Conservation (phyloP, 148 eudicot genomes). For the Agrostemma githago region DNA sequence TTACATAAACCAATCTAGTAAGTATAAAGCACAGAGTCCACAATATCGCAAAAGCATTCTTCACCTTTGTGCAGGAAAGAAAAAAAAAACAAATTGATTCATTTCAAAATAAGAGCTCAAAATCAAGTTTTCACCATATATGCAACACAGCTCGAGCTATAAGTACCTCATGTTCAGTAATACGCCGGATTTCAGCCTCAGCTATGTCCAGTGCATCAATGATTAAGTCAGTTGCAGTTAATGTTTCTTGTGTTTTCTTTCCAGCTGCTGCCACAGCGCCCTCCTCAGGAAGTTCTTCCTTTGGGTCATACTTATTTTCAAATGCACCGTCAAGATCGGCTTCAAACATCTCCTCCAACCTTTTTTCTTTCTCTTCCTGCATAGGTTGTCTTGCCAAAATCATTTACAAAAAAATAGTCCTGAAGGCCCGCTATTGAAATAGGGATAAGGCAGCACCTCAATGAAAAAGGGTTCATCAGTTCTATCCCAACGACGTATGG, state of each 20-base stretch:
- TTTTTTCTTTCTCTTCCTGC: conserved; percentile 97
- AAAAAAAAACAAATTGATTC: background rate
- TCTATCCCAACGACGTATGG: conserved; percentile 96
- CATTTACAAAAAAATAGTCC: background rate
- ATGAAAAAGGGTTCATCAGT: conserved; percentile 94
- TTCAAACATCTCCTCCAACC: conserved; percentile 93
- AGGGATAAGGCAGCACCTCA: conserved; percentile 44
- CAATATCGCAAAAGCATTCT: background rate
- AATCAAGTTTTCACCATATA: background rate
- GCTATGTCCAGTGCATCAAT: conserved; percentile 93
- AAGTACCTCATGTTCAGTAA: conserved; percentile 76
- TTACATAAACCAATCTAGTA: background rate
- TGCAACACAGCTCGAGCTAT: background rate
- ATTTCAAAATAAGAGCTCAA: background rate
- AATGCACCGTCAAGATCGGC: conserved; percentile 64
- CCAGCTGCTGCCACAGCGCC: conserved; percentile 94
- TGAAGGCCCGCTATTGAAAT: background rate
- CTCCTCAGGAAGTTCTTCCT: conserved; percentile 88
- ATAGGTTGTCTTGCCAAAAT: conserved; percentile 11
- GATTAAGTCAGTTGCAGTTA: conserved; percentile 74
- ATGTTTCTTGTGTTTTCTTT: conserved; percentile 81
- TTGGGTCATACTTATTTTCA: conserved; percentile 55
- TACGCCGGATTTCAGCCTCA: conserved; percentile 71
- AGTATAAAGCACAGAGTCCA: background rate
- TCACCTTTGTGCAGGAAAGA: background rate